A percentile compares a stretch with the other conserved stretches of the same genome.
These are phyloP conservation scores for Magnusiomyces paraingens DNA, from an alignment of 1,139 yeast genomes.

Conservation along the genomic window DNA sequence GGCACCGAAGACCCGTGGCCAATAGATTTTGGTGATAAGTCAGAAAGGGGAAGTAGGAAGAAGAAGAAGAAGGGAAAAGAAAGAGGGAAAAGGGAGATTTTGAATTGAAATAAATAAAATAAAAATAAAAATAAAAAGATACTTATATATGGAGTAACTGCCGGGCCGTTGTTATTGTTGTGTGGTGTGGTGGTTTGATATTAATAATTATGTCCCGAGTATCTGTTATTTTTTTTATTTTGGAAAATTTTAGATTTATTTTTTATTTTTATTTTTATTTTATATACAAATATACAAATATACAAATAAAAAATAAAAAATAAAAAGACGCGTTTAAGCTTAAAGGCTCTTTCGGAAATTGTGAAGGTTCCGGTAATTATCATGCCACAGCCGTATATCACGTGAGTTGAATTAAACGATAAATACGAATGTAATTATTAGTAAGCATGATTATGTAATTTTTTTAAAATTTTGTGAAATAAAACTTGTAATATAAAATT, in stretches of 20 bases:
- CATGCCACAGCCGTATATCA: too few relatives aligned
- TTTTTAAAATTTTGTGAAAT: too few relatives aligned
- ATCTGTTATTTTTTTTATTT: background rate
- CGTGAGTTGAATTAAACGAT: too few relatives aligned
- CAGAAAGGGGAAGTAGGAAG: conserved; percentile 1
- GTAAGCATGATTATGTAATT: too few relatives aligned
- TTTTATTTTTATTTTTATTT: background rate
- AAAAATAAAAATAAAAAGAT: conserved; percentile 6
- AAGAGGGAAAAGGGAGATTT: background rate
- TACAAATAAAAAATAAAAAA: background rate
- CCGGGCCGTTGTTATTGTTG: too few relatives aligned
- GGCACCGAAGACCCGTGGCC: background rate
- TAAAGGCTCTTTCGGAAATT: too few relatives aligned
- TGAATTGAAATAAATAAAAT: conserved; percentile 3
- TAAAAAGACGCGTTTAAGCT: too few relatives aligned
- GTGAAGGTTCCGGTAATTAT: too few relatives aligned
- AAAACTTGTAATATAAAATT: too few relatives aligned
- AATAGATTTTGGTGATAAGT: background rate
- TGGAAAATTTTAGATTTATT: too few relatives aligned
- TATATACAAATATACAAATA: background rate
- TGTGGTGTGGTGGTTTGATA: too few relatives aligned
- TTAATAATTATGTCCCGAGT: background rate
- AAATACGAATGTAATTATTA: too few relatives aligned
- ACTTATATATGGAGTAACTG: background rate
- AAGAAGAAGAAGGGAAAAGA: background rate